A percentile compares a stretch with the other conserved stretches of the same genome.
phyloP scores from a whole-genome alignment of 805 yeast genomes.

The Zygoascus tannicola region DNA sequence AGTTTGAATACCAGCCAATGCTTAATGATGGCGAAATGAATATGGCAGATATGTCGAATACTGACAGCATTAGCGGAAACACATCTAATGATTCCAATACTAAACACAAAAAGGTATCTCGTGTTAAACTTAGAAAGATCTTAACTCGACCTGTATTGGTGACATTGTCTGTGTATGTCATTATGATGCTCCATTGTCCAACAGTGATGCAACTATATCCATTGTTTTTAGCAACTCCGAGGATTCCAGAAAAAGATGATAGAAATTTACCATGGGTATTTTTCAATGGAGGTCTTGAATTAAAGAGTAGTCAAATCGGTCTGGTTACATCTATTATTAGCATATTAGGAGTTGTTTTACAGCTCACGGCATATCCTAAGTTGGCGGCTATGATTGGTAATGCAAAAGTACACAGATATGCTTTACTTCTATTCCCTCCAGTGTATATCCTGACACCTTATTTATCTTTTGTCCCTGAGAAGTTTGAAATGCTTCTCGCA shows the following conservation, averaged over 20 bases:
- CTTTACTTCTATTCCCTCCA: slow-evolving; percentile 37
- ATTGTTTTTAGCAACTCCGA: slow-evolving; percentile 38
- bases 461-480: slow-evolving; percentile 21
- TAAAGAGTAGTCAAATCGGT: slow-evolving; percentile 41
- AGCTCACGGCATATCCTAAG: slow-evolving; percentile 41
- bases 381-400: slow-evolving; percentile 41
- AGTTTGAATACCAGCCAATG: slow-evolving; percentile 2
- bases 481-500: slow-evolving; percentile 6
- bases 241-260: slow-evolving; percentile 17
- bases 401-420: slow-evolving; percentile 34
- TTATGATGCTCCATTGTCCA: slow-evolving; percentile 38
- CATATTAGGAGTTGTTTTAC: slow-evolving; percentile 41
- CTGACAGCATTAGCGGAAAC: not conserved
- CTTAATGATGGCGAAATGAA: not conserved
- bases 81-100: not conserved
- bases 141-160: slow-evolving; percentile 17
- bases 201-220: slow-evolving; percentile 48
- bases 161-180: slow-evolving; percentile 15
- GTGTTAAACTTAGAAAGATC: slow-evolving; percentile 9
- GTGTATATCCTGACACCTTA: slow-evolving; percentile 41
- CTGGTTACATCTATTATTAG: slow-evolving; percentile 43
- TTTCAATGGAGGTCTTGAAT: slow-evolving; percentile 46
- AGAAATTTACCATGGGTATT: slow-evolving; percentile 34
- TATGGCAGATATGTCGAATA: not conserved
- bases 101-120: not conserved